phyloP scores from a whole-genome alignment of 768 basidiomycete species.

The Lactarius tabidus region DNA sequence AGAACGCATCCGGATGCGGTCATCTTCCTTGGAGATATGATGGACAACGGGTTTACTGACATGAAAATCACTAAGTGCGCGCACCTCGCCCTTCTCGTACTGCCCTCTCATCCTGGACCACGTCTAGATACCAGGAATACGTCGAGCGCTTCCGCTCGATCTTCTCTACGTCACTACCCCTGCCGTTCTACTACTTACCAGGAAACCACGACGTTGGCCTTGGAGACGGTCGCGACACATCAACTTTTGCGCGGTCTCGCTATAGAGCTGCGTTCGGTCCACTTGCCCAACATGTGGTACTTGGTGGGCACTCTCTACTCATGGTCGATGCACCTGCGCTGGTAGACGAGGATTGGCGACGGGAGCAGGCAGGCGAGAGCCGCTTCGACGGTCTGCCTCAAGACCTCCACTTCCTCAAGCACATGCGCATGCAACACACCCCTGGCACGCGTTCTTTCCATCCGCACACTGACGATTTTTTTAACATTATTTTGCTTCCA shows the following conservation, averaged over 20 bases:
- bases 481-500: background rate
- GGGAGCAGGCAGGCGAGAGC: conserved; percentile 38
- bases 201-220: conserved; percentile 88
- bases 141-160: conserved; percentile 64
- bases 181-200: conserved; percentile 68
- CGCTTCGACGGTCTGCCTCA: conserved; percentile 44
- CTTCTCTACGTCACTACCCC: conserved; percentile 46
- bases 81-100: conserved; percentile 6
- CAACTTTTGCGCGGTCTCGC: conserved; percentile 36
- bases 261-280: conserved; percentile 76
- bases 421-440: background rate
- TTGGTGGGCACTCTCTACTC: conserved; percentile 70
- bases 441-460: background rate
- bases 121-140: conserved; percentile 67
- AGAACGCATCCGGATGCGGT: conserved; percentile 63
- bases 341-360: conserved; percentile 66
- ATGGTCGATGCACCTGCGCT: conserved; percentile 71
- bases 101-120: background rate
- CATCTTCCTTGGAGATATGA: conserved; percentile 88
- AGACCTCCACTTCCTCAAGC: conserved; percentile 14
- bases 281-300: conserved; percentile 54
- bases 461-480: background rate
- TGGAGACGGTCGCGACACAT: conserved; percentile 30
- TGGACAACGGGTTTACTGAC: conserved; percentile 72
- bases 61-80: conserved; percentile 70